Evolutionary conservation across 768 basidiomycete genomes (phyloP).

Genomic region (Panaeolus cyanescens): DNA sequence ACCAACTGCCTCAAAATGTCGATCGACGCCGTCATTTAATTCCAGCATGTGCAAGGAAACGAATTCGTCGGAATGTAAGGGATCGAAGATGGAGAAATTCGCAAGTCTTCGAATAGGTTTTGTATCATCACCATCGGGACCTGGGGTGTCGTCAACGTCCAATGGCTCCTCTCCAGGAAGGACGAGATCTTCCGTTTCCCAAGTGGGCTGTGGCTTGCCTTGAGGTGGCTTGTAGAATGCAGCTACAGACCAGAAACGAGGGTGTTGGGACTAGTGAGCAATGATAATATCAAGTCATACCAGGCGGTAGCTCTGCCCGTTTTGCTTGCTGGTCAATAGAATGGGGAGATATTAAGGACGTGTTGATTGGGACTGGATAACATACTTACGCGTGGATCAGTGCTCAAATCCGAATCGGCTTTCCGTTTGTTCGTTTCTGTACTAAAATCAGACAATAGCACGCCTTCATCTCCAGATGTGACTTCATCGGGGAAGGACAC

Average conservation of each 20-base stretch:
- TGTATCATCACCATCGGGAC: constrained; percentile 28
- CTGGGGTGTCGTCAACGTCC: constrained; percentile 35
- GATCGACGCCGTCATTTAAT: constrained; percentile 37
- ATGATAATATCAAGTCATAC: neutral
- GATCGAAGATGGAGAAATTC: constrained; percentile 65
- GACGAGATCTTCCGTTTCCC: constrained; percentile 36
- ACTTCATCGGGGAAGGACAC: constrained; percentile 51
- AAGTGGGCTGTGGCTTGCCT: constrained; percentile 21
- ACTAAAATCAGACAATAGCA: too few relatives aligned
- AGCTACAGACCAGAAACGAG: constrained; percentile 23
- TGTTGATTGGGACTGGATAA: neutral
- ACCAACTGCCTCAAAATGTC: constrained; percentile 58
- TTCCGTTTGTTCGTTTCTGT: too few relatives aligned
- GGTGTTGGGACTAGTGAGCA: neutral
- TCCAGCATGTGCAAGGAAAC: constrained; percentile 51
- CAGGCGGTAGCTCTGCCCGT: constrained; percentile 12
- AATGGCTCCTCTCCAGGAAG: constrained; percentile 33
- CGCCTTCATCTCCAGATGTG: constrained; percentile 8
- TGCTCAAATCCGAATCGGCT: constrained; percentile 2
- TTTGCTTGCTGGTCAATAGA: constrained; percentile 25
- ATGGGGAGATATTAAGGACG: neutral
- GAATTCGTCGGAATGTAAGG: constrained; percentile 42
- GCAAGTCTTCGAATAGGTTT: constrained; percentile 62
- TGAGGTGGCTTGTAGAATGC: constrained; percentile 36
- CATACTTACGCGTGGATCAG: neutral